Conservation (phyloP, 768 basidiomycete genomes). For the Macrocybe gigantea region DNA sequence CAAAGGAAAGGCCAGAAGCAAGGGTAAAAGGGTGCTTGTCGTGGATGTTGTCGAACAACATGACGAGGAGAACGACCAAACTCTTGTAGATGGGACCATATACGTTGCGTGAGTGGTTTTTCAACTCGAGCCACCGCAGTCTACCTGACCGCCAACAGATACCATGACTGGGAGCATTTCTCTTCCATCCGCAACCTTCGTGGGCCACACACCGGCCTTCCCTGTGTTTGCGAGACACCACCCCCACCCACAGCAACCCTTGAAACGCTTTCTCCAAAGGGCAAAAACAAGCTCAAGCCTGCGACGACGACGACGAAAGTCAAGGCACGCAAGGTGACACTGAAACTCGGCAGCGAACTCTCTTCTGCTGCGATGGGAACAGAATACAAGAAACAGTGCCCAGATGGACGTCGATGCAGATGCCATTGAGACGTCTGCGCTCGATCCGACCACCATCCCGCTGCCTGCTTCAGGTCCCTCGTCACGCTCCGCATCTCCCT, state of each 20-base stretch:
- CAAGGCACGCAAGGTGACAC: slow-evolving; percentile 20
- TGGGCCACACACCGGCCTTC: slow-evolving; percentile 78
- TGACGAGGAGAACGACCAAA: slow-evolving; percentile 11
- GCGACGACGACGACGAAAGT: slow-evolving; percentile 18
- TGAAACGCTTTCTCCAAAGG: slow-evolving; percentile 23
- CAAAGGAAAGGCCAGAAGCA: slow-evolving; percentile 1
- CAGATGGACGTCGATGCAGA: not conserved
- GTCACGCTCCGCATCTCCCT: slow-evolving; percentile 30
- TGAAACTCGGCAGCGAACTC: slow-evolving; percentile 16
- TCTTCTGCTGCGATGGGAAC: slow-evolving; percentile 10
- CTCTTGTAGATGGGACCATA: slow-evolving; percentile 36
- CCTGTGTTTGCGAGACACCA: slow-evolving; percentile 51
- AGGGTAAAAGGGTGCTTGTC: slow-evolving; percentile 1
- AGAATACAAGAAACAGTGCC: not conserved
- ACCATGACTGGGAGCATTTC: slow-evolving; percentile 94
- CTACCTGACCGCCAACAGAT: slow-evolving; percentile 34
- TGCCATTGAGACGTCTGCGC: slow-evolving; percentile 3
- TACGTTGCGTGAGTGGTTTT: slow-evolving; percentile 74
- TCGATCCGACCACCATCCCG: slow-evolving; percentile 20
- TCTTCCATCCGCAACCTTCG: slow-evolving; percentile 85
- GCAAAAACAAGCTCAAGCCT: slow-evolving; percentile 21
- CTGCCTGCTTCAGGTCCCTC: slow-evolving; percentile 32
- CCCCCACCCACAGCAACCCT: slow-evolving; percentile 23
- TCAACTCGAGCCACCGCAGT: not conserved
- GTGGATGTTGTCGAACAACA: not conserved